Percentiles rank a stretch among this genome's conserved stretches.
These are phyloP conservation scores for Tricholoma sp. DNA, from an alignment of 768 basidiomycete species.

Conservation along the genomic window DNA sequence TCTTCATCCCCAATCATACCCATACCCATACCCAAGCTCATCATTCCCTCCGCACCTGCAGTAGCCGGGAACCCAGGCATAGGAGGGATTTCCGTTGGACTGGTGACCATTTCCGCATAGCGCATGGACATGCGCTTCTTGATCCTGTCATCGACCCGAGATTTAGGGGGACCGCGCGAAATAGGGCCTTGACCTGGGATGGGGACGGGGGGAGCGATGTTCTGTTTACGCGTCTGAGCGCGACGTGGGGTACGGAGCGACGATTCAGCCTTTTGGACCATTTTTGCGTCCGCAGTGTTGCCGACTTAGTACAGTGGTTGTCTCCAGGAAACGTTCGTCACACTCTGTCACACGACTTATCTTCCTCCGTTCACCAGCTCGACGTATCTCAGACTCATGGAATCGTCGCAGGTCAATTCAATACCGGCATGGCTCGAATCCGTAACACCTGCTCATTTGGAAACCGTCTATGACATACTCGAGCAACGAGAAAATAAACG, in stretches of 20 bases:
- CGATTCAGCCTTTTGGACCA: conserved; percentile 12
- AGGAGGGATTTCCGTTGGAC: conserved; percentile 50
- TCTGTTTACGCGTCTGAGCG: conserved; percentile 16
- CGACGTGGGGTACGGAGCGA: conserved; percentile 20
- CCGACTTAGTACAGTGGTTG: too few species aligned
- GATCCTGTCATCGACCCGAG: conserved; percentile 81
- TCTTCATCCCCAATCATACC: conserved; percentile 39
- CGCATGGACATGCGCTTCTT: conserved; percentile 96
- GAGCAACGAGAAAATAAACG: conserved; percentile 12
- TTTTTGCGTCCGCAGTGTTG: neutral
- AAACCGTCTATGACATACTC: conserved; percentile 6
- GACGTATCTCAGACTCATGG: neutral
- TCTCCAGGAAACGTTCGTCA: neutral
- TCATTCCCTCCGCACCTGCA: conserved; percentile 37
- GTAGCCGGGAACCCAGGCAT: conserved; percentile 62
- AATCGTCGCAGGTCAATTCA: neutral
- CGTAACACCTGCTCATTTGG: conserved; percentile 3
- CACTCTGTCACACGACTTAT: neutral
- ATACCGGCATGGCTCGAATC: conserved; percentile 15
- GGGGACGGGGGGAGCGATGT: conserved; percentile 12
- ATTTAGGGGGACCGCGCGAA: conserved; percentile 44
- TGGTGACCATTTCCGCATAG: conserved; percentile 75
- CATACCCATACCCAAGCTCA: conserved; percentile 15
- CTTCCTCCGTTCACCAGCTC: neutral
- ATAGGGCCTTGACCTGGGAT: conserved; percentile 19